Conservation (phyloP, 352 stramenopile genomes). For the Globisporangium apiculatum region DNA sequence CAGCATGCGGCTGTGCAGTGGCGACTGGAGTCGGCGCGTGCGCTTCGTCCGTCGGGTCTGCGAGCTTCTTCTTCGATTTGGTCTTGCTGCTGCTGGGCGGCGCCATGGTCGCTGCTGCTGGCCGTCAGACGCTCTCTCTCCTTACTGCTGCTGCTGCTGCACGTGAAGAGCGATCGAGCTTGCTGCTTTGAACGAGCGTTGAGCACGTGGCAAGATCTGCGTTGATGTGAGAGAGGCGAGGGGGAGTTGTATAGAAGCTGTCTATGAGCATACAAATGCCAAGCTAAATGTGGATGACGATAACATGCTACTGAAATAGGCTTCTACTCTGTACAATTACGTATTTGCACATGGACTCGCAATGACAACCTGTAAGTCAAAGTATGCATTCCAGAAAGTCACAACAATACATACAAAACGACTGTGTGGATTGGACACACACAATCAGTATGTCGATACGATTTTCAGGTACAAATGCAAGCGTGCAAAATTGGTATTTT, state of each 20-base stretch:
- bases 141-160: too few species aligned
- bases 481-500: neutral
- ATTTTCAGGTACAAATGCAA: neutral
- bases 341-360: too few species aligned
- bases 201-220: constrained; percentile 9
- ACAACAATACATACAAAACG: too few species aligned
- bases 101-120: constrained; percentile 20
- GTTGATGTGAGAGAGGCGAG: neutral
- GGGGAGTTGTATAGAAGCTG: too few species aligned
- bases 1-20: neutral
- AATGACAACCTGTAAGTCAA: too few species aligned
- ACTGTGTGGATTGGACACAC: too few species aligned
- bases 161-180: neutral
- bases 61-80: constrained; percentile 47
- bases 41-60: constrained; percentile 15
- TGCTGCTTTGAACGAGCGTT: neutral
- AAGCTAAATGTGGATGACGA: too few species aligned
- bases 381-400: too few species aligned
- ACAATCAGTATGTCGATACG: too few species aligned
- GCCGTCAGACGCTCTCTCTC: neutral
- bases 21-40: constrained; percentile 8
- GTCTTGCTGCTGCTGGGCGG: constrained; percentile 17
- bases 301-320: too few species aligned
- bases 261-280: too few species aligned
- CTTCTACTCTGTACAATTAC: too few species aligned